Conservation (phyloP, 176 grass and related monocot genomes). For the Oryza meridionalis region DNA sequence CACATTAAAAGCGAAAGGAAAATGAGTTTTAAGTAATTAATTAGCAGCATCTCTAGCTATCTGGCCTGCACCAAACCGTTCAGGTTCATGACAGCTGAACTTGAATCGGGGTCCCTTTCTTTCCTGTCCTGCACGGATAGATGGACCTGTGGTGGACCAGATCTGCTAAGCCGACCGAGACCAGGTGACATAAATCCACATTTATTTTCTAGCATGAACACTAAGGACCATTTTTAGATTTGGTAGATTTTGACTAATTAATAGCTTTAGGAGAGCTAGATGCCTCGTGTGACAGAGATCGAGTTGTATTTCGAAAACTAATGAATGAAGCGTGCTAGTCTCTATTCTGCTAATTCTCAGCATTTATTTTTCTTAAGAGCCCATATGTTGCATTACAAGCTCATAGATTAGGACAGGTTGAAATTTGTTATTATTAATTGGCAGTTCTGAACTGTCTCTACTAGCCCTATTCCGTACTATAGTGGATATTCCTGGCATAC, state of each 20-base stretch:
- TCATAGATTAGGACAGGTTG: no score
- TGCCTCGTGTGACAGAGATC: neutral
- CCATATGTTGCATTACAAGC: no score
- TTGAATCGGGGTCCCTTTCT: neutral
- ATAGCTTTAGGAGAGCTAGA: neutral
- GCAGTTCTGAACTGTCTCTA: no score
- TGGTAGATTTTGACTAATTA: slow-evolving; percentile 10
- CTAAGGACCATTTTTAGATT: slow-evolving; percentile 22
- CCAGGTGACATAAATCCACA: slow-evolving; percentile 31
- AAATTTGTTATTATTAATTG: no score
- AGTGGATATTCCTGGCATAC: no score
- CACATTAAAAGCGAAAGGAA: neutral
- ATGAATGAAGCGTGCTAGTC: neutral
- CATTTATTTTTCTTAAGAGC: no score
- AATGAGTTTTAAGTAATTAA: neutral
- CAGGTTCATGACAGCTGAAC: neutral
- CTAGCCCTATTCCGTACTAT: no score
- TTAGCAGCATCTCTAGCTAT: neutral
- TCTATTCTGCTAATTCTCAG: neutral
- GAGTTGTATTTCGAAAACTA: neutral
- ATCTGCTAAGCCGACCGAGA: neutral
- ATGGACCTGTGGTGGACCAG: slow-evolving; percentile 20
- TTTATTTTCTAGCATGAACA: slow-evolving; percentile 1
- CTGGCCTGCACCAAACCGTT: slow-evolving; percentile 1
- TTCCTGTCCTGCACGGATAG: neutral